These are phyloP conservation scores for Dactylellina leptospora DNA, from an alignment of 2,329 filamentous ascomycete species.

Conservation along the genomic window DNA sequence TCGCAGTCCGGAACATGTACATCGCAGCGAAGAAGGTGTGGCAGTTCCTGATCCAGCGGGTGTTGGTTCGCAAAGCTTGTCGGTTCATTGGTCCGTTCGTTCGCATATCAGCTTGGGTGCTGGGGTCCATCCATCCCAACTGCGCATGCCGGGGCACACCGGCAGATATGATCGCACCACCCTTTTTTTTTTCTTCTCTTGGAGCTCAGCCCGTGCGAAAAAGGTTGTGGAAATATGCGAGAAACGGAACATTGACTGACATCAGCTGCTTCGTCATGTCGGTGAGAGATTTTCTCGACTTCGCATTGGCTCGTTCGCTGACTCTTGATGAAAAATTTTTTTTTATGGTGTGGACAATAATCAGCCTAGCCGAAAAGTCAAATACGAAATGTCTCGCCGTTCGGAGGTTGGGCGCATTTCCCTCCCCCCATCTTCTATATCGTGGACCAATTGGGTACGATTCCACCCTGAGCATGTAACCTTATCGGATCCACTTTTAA, in stretches of 20 bases:
- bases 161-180: not conserved
- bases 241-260: no score
- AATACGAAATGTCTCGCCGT: constrained; percentile 47
- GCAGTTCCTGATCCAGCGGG: not conserved
- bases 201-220: no score
- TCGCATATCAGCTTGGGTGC: not conserved
- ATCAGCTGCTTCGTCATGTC: no score
- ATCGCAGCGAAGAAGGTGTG: not conserved
- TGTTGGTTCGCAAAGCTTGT: not conserved
- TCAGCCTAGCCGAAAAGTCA: constrained; percentile 18
- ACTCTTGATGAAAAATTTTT: no score
- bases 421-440: not conserved
- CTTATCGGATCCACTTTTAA: constrained; percentile 36
- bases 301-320: constrained; percentile 4
- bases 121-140: not conserved
- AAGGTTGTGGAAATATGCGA: no score
- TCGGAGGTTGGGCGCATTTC: constrained; percentile 16
- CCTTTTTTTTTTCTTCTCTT: no score
- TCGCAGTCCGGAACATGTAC: constrained; percentile 39
- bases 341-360: no score
- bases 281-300: constrained; percentile 23
- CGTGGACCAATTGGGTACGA: no score
- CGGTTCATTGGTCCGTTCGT: not conserved
- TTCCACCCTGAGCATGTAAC: constrained; percentile 27
- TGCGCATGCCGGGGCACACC: not conserved